Conservation (phyloP, 805 yeast species). For the Cephaloascus albidus region DNA sequence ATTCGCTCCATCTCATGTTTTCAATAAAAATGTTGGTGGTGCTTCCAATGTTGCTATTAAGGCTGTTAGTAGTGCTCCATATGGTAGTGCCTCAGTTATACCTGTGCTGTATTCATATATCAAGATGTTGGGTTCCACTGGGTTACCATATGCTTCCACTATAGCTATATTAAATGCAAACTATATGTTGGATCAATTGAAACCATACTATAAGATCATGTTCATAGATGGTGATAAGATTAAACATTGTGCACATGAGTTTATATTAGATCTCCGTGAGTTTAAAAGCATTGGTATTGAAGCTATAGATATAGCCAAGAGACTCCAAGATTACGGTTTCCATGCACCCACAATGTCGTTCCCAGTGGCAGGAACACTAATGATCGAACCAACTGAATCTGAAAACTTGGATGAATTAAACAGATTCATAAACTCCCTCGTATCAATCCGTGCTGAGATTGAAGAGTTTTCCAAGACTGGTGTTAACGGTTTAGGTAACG, state of each 20-base stretch:
- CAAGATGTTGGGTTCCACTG: conserved; percentile 83
- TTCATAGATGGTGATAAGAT: conserved; percentile 50
- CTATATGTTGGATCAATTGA: conserved; percentile 80
- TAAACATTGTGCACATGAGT: conserved; percentile 92
- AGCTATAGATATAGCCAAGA: conserved; percentile 94
- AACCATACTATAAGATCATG: conserved; percentile 63
- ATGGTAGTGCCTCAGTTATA: conserved; percentile 87
- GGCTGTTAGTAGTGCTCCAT: conserved; percentile 89
- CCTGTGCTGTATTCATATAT: conserved; percentile 94
- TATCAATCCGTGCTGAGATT: conserved; percentile 77
- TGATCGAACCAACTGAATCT: conserved; percentile 98
- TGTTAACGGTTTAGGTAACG: conserved; percentile 59
- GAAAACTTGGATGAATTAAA: conserved; percentile 85
- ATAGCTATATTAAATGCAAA: conserved; percentile 93
- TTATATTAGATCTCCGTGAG: conserved; percentile 83
- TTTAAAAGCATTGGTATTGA: conserved; percentile 76
- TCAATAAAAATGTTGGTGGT: conserved; percentile 41
- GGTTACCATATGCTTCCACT: conserved; percentile 78
- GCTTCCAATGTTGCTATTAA: conserved; percentile 43
- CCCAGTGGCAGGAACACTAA: conserved; percentile 95
- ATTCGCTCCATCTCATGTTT: conserved; percentile 73
- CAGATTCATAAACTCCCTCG: conserved; percentile 81
- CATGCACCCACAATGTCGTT: conserved; percentile 99
- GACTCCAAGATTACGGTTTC: conserved; percentile 96
- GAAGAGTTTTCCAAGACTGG: conserved; percentile 47